A percentile compares a stretch with the other conserved stretches of the same genome.
Evolutionary conservation across 345 rosid genomes (phyloP).

Genomic region (Eutrema yunnanense): DNA sequence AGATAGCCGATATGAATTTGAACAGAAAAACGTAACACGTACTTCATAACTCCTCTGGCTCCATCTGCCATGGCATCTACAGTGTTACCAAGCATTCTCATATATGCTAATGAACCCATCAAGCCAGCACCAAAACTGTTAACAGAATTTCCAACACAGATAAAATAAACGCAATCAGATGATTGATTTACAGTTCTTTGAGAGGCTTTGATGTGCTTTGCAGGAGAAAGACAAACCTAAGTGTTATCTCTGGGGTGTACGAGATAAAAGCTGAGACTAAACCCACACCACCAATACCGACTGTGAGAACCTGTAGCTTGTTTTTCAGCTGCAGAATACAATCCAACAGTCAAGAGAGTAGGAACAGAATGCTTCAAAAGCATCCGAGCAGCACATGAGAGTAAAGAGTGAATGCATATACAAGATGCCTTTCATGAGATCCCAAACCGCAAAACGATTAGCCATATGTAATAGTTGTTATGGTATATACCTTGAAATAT

Average conservation of each 20-base stretch:
- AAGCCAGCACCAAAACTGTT: constrained; percentile 81
- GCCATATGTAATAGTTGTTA: neutral
- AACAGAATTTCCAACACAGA: neutral
- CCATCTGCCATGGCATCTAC: constrained; percentile 90
- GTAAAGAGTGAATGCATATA: neutral
- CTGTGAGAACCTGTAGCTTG: constrained; percentile 64
- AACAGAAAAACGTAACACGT: constrained; percentile 18
- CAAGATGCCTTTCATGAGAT: neutral
- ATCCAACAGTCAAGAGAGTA: neutral
- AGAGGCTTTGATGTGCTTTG: neutral
- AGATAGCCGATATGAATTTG: neutral
- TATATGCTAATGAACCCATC: constrained; percentile 67
- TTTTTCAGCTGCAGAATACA: constrained; percentile 59
- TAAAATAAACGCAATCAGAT: neutral
- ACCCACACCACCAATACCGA: constrained; percentile 80
- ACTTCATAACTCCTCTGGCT: constrained; percentile 78
- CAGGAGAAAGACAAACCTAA: constrained; percentile 47
- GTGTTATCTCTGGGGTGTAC: constrained; percentile 81
- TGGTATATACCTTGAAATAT: constrained; percentile 46
- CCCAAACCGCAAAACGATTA: neutral
- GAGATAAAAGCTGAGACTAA: constrained; percentile 78
- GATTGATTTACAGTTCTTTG: neutral
- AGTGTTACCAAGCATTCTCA: constrained; percentile 82
- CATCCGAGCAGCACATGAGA: neutral
- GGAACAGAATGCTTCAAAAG: neutral